phyloP scores from a whole-genome alignment of 495 filamentous ascomycete species.

The Rhizodiscina lignyota region DNA sequence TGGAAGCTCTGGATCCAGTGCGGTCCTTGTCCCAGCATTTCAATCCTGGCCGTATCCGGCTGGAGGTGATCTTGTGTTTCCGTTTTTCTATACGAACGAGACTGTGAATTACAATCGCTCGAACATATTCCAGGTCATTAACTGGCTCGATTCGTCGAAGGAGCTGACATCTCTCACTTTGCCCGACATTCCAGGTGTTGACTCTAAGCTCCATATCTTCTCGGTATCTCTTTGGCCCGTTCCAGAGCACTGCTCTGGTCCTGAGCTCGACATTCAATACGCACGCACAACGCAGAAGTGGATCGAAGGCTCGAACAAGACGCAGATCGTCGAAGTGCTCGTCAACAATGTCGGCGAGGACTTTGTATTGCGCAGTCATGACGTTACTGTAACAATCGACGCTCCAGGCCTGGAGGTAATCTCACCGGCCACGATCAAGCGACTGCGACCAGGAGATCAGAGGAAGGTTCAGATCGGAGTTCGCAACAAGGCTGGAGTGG shows the following conservation, averaged over 20 bases:
- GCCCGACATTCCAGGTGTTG: constrained; percentile 19
- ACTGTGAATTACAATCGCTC: constrained; percentile 31
- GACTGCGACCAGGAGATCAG: constrained; percentile 36
- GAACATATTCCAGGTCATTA: constrained; percentile 34
- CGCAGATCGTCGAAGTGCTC: constrained; percentile 32
- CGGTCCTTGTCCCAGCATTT: constrained; percentile 30
- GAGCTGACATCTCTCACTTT: constrained; percentile 26
- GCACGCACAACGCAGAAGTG: constrained; percentile 36
- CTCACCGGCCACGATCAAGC: constrained; percentile 24
- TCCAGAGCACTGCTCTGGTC: constrained; percentile 2
- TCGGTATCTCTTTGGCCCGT: constrained; percentile 22
- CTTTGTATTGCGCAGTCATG: constrained; percentile 23
- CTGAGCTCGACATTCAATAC: constrained; percentile 25
- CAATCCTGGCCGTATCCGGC: constrained; percentile 31
- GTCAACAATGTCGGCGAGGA: constrained; percentile 33
- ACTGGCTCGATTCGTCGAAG: constrained; percentile 29
- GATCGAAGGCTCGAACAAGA: constrained; percentile 24
- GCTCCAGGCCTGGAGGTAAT: constrained; percentile 24
- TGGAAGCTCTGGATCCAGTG: constrained; percentile 21
- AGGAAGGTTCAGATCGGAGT: constrained; percentile 31
- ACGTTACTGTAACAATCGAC: constrained; percentile 21
- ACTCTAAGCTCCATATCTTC: constrained; percentile 27
- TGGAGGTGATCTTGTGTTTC: constrained; percentile 33
- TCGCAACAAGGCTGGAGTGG: too few species aligned
- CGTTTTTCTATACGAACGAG: constrained; percentile 27